Base-by-base conservation (phyloP, 73 alveolate species). In the Paramecium biaurelia region DNA sequence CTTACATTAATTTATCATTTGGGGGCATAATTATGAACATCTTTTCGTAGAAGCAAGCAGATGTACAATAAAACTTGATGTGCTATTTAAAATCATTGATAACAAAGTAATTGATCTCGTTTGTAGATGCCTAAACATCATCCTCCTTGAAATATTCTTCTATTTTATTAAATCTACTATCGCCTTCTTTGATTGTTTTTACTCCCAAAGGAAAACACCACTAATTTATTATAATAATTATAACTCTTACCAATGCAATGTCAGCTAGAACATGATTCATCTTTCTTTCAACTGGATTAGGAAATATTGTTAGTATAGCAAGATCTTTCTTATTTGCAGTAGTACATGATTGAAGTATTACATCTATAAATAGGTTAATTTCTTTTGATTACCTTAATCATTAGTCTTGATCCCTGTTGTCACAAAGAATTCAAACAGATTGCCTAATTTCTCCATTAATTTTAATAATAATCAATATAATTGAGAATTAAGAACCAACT, bases 141-240 rank as follows among this genome's bases (percentile, higher is more conserved):
- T 79, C 90, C 23, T 41, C 70, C 23, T 79, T 79, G 18, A 38
- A 79, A 79, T 79, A 79, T 23, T 79, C 76, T 79, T 79, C 90
- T 21, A 79, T 41, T 42, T 79, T 79, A 23, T 21, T 26, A 43
- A 79, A 79, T 41, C 28, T 43, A 10, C 35, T 45, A 47, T 79
- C 90, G 0, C 90, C 90, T 43, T 79, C 90, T 23, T 41, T 79
- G 2, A 79, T 24, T 18, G 72, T 24, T 21, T 79, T 79, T 15
- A 79, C 90, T 79, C 90, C 90, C 47, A 43, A 79, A 18, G 90
- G 90, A 47, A 79, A 79, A 30, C 90, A 79, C 90, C 90, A 79
- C 90, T 79, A 23, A 15, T 18, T 18, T 12, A 53, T 53, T 1
- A 53, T n/a, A 79, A 38, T 38, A 2, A 5, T 5, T 18, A 42